Evolutionary conservation across 345 rosid species (phyloP).

Genomic region (Arabis hirsuta): DNA sequence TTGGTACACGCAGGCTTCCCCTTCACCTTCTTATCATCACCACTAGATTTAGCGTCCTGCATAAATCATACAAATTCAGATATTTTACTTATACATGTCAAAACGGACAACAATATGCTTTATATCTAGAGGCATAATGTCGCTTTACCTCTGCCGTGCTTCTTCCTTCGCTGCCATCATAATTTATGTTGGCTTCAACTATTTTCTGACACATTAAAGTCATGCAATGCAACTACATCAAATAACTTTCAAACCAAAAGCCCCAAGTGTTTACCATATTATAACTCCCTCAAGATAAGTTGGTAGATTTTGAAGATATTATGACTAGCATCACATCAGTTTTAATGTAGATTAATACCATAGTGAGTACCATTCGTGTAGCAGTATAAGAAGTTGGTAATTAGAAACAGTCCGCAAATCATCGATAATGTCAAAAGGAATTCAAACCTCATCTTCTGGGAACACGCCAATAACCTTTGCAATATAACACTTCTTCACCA

Average conservation of each 20-base stretch:
- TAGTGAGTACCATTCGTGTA: not conserved
- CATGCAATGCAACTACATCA: slow-evolving; percentile 32
- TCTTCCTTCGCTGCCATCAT: slow-evolving; percentile 79
- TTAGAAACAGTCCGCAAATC: not conserved
- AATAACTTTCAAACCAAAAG: slow-evolving; percentile 2
- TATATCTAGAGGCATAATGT: slow-evolving; percentile 10
- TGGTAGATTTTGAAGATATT: not conserved
- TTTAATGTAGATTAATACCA: not conserved
- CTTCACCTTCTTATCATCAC: slow-evolving; percentile 48
- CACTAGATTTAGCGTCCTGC: slow-evolving; percentile 57
- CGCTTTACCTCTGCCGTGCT: slow-evolving; percentile 73
- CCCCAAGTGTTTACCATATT: not conserved
- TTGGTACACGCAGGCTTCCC: slow-evolving; percentile 89
- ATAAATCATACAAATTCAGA: not conserved
- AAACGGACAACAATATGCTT: slow-evolving; percentile 11
- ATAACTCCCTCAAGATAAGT: not conserved
- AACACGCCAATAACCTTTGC: slow-evolving; percentile 80
- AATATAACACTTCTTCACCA: slow-evolving; percentile 69
- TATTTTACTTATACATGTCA: not conserved
- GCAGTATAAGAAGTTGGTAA: slow-evolving; percentile 3
- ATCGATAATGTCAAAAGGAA: not conserved
- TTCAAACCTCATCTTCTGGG: slow-evolving; percentile 77
- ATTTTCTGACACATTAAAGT: slow-evolving; percentile 53
- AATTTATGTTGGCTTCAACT: slow-evolving; percentile 66
- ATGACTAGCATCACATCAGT: not conserved